Evolutionary conservation across 2,329 filamentous ascomycete genomes (phyloP).

Genomic region (Penicillium glabrum): DNA sequence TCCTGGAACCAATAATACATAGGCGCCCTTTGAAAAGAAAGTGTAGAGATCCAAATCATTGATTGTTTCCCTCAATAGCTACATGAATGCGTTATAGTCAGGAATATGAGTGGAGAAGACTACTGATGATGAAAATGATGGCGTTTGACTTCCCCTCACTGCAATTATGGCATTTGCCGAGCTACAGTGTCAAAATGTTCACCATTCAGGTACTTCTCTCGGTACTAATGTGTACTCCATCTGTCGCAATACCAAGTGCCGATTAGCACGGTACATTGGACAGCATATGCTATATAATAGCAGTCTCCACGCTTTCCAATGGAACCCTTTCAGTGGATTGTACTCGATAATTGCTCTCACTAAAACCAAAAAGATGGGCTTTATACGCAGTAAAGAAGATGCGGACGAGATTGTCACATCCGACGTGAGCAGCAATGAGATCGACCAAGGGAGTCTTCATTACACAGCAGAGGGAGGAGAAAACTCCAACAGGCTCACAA

Average conservation of each 20-base stretch:
- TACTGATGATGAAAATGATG: neutral
- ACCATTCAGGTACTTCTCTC: neutral
- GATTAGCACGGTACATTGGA: neutral
- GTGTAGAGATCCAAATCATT: neutral
- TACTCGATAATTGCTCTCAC: neutral
- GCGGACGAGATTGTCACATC: neutral
- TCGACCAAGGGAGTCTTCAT: neutral
- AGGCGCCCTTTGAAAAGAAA: too few species aligned
- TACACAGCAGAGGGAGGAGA: constrained; percentile 12
- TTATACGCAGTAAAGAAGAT: neutral
- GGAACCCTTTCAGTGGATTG: neutral
- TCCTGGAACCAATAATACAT: too few species aligned
- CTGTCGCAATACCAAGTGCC: neutral
- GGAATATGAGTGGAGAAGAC: too few species aligned
- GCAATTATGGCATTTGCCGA: neutral
- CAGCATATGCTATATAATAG: neutral
- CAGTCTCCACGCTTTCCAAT: neutral
- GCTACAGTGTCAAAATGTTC: neutral
- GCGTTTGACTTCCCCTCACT: neutral
- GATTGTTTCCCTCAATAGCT: too few species aligned
- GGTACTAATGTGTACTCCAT: neutral
- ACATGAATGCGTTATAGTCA: too few species aligned
- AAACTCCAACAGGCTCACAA: constrained; percentile 53
- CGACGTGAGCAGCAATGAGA: neutral
- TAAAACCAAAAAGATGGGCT: neutral